Conservation (phyloP, 2,329 filamentous ascomycete genomes). For the Arthroderma uncinatum region DNA sequence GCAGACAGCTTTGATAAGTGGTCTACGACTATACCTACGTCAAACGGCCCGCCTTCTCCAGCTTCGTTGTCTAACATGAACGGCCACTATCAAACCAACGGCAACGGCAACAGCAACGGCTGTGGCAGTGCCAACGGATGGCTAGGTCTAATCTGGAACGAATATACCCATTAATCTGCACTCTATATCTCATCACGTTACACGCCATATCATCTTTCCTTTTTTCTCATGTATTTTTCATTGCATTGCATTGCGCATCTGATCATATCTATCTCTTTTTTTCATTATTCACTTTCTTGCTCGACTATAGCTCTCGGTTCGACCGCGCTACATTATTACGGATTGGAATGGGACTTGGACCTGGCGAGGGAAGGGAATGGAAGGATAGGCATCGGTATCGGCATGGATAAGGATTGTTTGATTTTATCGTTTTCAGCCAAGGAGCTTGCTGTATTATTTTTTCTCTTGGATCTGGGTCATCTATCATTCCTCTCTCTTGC, state of each 20-base stretch:
- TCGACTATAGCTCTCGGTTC: neutral
- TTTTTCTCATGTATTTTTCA: neutral
- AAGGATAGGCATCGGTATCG: neutral
- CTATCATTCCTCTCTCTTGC: neutral
- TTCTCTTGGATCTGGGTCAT: neutral
- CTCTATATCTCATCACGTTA: neutral
- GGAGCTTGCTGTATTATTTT: neutral
- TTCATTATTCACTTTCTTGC: neutral
- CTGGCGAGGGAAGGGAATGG: neutral
- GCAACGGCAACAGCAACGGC: neutral
- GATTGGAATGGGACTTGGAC: neutral
- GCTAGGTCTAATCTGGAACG: slow-evolving; percentile 5
- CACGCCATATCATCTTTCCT: neutral
- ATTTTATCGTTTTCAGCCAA: neutral
- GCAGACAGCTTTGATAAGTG: slow-evolving; percentile 13
- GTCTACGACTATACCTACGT: neutral
- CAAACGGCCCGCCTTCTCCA: slow-evolving; percentile 2
- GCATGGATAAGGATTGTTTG: neutral
- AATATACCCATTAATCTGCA: neutral
- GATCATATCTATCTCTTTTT: neutral
- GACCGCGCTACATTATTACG: neutral
- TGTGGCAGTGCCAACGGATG: neutral
- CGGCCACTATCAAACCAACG: neutral
- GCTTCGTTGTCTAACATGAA: neutral
- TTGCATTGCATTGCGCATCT: neutral